Percentiles rank a stretch among this genome's conserved stretches.
These are phyloP conservation scores for Saitozyma podzolica DNA, from an alignment of 768 basidiomycete species.

Conservation along the genomic window DNA sequence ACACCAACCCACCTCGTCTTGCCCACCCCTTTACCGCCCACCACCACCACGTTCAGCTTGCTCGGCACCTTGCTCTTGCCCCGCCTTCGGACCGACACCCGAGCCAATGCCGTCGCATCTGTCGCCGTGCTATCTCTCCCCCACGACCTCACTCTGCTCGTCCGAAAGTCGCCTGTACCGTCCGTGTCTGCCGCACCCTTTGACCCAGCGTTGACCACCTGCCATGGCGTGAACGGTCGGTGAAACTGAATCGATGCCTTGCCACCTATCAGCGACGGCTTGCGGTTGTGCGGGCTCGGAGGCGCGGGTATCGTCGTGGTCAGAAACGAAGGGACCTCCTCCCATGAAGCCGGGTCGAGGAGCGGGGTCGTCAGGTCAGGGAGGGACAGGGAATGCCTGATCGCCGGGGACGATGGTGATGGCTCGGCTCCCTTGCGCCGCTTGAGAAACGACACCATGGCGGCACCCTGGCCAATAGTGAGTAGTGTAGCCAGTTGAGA, in stretches of 20 bases:
- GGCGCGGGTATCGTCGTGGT: not conserved
- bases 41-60: constrained; percentile 39
- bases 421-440: too few relatives aligned
- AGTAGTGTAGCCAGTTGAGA: too few relatives aligned
- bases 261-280: constrained; percentile 13
- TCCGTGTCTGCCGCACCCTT: not conserved
- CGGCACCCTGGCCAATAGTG: too few relatives aligned
- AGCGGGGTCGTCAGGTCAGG: constrained; percentile 41
- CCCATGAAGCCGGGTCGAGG: constrained; percentile 34
- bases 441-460: too few relatives aligned
- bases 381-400: constrained; percentile 38
- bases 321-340: constrained; percentile 29
- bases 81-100: constrained; percentile 1
- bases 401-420: too few relatives aligned
- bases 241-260: constrained; percentile 25
- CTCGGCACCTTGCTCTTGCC: constrained; percentile 16
- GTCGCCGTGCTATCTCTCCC: constrained; percentile 11
- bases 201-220: constrained; percentile 10
- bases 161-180: constrained; percentile 20
- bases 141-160: constrained; percentile 10
- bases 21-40: constrained; percentile 37
- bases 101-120: not conserved
- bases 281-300: not conserved
- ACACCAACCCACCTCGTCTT: constrained; percentile 40
- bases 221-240: constrained; percentile 32